Evolutionary conservation across 1,284 basidiomycete genomes (phyloP).

Genomic region (Ustilago sp.): DNA sequence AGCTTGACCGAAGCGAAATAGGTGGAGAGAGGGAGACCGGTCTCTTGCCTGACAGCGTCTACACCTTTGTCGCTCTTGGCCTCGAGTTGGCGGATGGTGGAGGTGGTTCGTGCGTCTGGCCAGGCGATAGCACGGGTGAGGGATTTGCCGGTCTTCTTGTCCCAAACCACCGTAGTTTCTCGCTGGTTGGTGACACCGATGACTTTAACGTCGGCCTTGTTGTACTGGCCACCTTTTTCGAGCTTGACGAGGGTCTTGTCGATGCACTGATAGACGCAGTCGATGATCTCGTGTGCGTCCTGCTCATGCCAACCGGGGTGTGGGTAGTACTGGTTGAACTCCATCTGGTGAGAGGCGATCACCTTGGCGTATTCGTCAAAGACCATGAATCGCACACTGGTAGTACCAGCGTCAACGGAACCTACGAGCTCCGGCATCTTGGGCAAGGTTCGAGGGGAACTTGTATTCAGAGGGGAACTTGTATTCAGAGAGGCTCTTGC

Average conservation of each 20-base stretch:
- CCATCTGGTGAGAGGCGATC: conserved; percentile 83
- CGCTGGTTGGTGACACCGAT: conserved; percentile 98
- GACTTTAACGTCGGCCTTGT: conserved; percentile 84
- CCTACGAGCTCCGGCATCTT: conserved; percentile 55
- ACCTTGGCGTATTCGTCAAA: conserved; percentile 91
- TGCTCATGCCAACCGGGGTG: conserved; percentile 89
- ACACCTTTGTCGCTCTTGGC: conserved; percentile 82
- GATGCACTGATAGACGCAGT: conserved; percentile 83
- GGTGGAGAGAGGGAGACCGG: conserved; percentile 72
- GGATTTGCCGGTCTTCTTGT: conserved; percentile 85
- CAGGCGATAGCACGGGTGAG: conserved; percentile 90
- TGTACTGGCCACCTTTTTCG: conserved; percentile 78
- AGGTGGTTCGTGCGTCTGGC: conserved; percentile 91
- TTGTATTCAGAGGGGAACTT: background rate
- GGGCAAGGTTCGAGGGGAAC: background rate
- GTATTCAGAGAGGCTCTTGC: background rate
- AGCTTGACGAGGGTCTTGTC: conserved; percentile 79
- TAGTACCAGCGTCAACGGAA: conserved; percentile 70
- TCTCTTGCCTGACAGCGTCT: conserved; percentile 73
- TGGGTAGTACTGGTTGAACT: conserved; percentile 66
- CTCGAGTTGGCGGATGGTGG: conserved; percentile 82
- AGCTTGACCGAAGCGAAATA: conserved; percentile 97
- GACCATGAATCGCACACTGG: conserved; percentile 92
- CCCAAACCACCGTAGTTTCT: conserved; percentile 96
- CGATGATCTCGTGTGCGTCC: conserved; percentile 85